Percentiles rank a stretch among this genome's conserved stretches.
phyloP scores from a whole-genome alignment of 352 stramenopile genomes.

The Pythium folliculosum region DNA sequence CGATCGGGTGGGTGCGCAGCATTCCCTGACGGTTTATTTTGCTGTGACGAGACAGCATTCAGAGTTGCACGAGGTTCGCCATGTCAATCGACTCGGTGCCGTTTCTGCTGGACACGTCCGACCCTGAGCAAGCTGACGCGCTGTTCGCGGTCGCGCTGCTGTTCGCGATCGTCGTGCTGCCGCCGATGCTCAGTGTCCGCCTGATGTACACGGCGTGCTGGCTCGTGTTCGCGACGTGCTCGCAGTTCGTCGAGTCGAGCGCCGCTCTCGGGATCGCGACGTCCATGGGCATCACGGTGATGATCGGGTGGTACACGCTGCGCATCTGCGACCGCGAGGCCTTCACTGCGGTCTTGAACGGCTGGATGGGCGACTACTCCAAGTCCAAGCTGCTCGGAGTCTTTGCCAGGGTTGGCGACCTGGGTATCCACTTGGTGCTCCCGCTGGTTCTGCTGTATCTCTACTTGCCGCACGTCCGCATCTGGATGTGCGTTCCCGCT shows the following conservation, averaged over 20 bases:
- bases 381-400: slow-evolving; percentile 57
- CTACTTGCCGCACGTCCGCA: slow-evolving; percentile 67
- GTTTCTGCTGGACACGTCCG: slow-evolving; percentile 6
- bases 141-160: slow-evolving; percentile 50
- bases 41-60: neutral
- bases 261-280: slow-evolving; percentile 72
- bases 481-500: slow-evolving; percentile 81
- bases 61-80: neutral
- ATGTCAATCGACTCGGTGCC: slow-evolving; percentile 12
- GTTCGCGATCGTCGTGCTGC: slow-evolving; percentile 63
- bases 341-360: slow-evolving; percentile 77
- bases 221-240: slow-evolving; percentile 58
- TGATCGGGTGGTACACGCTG: slow-evolving; percentile 85
- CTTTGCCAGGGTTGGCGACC: slow-evolving; percentile 52
- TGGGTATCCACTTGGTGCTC: slow-evolving; percentile 62
- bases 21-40: neutral
- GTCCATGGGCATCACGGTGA: slow-evolving; percentile 83
- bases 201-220: slow-evolving; percentile 84
- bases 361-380: slow-evolving; percentile 72
- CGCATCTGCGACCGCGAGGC: slow-evolving; percentile 74
- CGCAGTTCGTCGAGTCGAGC: slow-evolving; percentile 54
- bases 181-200: slow-evolving; percentile 60
- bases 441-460: slow-evolving; percentile 67
- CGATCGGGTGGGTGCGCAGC: no score
- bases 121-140: slow-evolving; percentile 35